Evolutionary conservation across 345 rosid genomes (phyloP), one percentile per base, ranked within the genome.

Genomic region (Abelmoschus esculentus): DNA sequence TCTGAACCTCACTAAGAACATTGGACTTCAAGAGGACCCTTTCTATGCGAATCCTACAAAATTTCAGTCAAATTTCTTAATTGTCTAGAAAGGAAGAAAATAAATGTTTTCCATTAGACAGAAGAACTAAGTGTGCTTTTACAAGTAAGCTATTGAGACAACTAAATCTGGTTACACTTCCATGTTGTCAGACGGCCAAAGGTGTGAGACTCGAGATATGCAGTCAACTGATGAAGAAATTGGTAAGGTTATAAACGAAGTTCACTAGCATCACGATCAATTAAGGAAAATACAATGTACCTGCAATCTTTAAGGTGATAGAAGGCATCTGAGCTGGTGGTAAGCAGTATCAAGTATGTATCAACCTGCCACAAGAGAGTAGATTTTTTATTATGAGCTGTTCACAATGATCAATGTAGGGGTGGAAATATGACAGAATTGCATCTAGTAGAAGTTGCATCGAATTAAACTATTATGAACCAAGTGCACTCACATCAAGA

Each of bases 301-400:
- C 98, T 86, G 85, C 99, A 92, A 80, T 96, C 99, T 82, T 96
- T 92, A 28, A 96, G 96, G 83, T 92, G 99, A 84, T 82, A 84
- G 77, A 92, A 96, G 72, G 99, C 95, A 72, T 90, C 96, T 18
- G 98, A 92, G 73, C 97, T 88, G 58, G 99, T 90, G 17, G 98
- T 90, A 70, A 96, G 95, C 87, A 96, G 72, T 78, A 92, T 83
- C 76, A 96, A 81, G 81, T 90, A 96, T 29, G 97, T 92, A 68
- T 96, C 98, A 44, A 73, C 95, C 99, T 92, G 87, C 81, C 81
- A 73, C 56, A 78, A 66, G 19, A 61, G 67, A 57, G 53, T 52
- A 70, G 15, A 66, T 69, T n/a, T 34, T 32, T 44, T 71, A 73
- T 53, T 66, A 36, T 52, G 2, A 26, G 58, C 66, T 53, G 19